A percentile compares a stretch with the other conserved stretches of the same genome.
These are phyloP conservation scores for Lotus japonicus DNA, from an alignment of 306 rosid genomes.

Conservation along the genomic window DNA sequence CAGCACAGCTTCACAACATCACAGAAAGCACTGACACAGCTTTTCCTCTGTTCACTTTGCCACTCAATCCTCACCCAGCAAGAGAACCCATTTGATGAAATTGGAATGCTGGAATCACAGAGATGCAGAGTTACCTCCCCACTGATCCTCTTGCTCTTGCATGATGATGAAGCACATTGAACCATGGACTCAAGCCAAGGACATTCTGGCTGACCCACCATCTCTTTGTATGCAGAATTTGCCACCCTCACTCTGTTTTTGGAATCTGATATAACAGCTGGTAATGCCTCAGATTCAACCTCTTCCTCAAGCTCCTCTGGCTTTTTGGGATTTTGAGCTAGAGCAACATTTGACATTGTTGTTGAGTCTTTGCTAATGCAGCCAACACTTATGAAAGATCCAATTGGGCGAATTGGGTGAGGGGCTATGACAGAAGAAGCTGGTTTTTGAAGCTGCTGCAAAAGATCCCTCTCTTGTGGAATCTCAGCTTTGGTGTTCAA, in stretches of 20 bases:
- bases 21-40: conserved; percentile 55
- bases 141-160: conserved; percentile 71
- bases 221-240: conserved; percentile 77
- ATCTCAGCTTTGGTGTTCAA: conserved; percentile 38
- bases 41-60: conserved; percentile 41
- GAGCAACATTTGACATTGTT: not conserved
- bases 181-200: conserved; percentile 71
- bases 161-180: conserved; percentile 18
- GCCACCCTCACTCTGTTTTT: conserved; percentile 69
- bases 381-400: conserved; percentile 65
- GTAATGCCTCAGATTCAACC: conserved; percentile 62
- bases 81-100: conserved; percentile 61
- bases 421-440: conserved; percentile 47
- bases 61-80: conserved; percentile 96
- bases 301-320: conserved; percentile 58
- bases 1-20: conserved; percentile 59
- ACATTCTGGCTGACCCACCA: conserved; percentile 92
- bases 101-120: conserved; percentile 39
- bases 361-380: conserved; percentile 39
- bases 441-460: conserved; percentile 53
- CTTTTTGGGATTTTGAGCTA: conserved; percentile 19
- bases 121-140: conserved; percentile 66
- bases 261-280: conserved; percentile 75
- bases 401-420: conserved; percentile 70
- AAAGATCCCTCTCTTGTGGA: conserved; percentile 66